Percentiles rank a stretch among this genome's conserved stretches.
Conservation (phyloP, 805 yeast species). For the Yarrowia divulgata region DNA sequence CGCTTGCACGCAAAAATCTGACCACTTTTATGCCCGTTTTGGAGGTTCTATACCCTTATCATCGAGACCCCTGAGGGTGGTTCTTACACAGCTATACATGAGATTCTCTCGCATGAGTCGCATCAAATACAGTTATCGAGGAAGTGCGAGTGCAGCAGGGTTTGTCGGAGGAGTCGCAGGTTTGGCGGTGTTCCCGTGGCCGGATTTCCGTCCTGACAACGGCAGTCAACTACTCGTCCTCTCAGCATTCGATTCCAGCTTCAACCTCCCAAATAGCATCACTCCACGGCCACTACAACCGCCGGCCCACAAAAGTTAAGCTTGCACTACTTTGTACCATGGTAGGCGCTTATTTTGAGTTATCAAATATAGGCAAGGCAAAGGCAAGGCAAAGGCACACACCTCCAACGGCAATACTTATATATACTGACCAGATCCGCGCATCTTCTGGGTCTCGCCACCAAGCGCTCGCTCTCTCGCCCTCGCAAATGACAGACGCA, state of each 20-base stretch:
- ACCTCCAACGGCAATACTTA: too few relatives aligned
- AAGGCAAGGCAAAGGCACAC: neutral
- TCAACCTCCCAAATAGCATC: neutral
- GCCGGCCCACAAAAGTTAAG: neutral
- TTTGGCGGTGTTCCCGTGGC: neutral
- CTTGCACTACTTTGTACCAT: neutral
- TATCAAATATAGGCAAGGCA: slow-evolving; percentile 8
- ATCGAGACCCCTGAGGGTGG: too few relatives aligned
- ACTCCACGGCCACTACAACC: neutral
- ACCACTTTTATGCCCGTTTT: too few relatives aligned
- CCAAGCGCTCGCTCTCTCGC: too few relatives aligned
- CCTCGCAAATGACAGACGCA: neutral
- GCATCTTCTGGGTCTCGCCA: neutral
- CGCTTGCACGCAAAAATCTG: too few relatives aligned
- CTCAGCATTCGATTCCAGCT: neutral
- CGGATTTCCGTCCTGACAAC: too few relatives aligned
- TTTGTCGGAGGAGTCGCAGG: too few relatives aligned
- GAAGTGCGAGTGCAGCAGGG: neutral
- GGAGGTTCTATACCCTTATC: too few relatives aligned
- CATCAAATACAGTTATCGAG: slow-evolving; percentile 29
- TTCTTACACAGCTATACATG: too few relatives aligned
- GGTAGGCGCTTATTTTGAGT: neutral
- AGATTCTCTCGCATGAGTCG: slow-evolving; percentile 2
- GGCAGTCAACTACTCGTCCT: too few relatives aligned
- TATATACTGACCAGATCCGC: neutral